Base-by-base conservation (phyloP, 176 grass and related monocot species). In the Urochloa ruziziensis region DNA sequence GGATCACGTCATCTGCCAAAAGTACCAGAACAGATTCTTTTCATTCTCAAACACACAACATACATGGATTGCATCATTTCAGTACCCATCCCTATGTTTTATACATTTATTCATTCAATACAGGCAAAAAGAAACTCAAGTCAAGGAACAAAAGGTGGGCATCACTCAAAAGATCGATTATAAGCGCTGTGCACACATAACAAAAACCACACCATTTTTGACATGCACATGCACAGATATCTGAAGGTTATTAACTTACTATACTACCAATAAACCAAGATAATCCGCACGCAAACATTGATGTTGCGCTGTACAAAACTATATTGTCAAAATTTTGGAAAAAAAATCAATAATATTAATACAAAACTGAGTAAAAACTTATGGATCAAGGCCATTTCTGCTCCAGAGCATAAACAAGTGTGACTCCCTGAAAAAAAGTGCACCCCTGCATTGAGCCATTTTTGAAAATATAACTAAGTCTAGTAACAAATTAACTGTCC, bases 1-100 rank as follows among this genome's bases (percentile, higher is more conserved):
- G 46, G 23, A 54, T 86, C 40, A 82, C 74, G 19, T 92, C 93
- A 90, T 94, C 93, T 94, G 87, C 62, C 7, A 86, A 86, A 75
- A 34, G 30, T 80, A 15, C 62, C 15, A n/a, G 54, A 12, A 16
- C 36, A 59, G 3, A 57, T 42, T 48, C 15, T 86, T 71, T 71
- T 82, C n/a, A 56, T 39, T 25, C 33, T 85, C 11, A 73, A 79
- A 68, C 4, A 39, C 61, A n/a, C 46, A 79, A 10, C 15, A 75
- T 14, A 23, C 19, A 52, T 35, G 25, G 44, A 75, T 62, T 70
- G 57, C 73, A 83, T 19, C 29, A 65, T 82, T 73, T 46, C 3
- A n/a, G 47, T 62, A 82, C 40, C 46, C 52, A 27, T 77, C 25
- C 83, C 17, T 37, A 56, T 72, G n/a, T 72, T 82, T 59, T 80